Evolutionary conservation across 2,329 filamentous ascomycete genomes (phyloP), one percentile per base, ranked within the genome.

Genomic region (Diaporthe citriasiana): DNA sequence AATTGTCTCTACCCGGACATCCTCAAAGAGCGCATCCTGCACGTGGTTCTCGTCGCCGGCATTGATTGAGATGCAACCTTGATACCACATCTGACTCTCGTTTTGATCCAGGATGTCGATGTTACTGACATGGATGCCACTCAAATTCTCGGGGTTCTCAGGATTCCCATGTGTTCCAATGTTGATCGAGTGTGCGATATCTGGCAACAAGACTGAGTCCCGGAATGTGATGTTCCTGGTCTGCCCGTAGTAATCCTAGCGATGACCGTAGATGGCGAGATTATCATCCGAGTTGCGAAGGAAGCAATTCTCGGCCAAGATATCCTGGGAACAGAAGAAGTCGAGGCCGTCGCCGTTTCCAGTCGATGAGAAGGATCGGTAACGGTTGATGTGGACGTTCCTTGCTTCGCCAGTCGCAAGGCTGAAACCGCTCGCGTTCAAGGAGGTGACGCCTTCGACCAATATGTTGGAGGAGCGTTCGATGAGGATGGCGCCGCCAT

Each of bases 111-210:
- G 75, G 60, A 84, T 81, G 74, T 84, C 82, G 47, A 83, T 78
- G 17, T 83, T 81, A n/a, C 76, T 76, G 70, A 84, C 78, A 0
- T 57, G 73, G 7, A 83, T 75, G 33, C 76, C 77, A 25, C 76
- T 75, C 53, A 81, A 78, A 0, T 78, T 82, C 77, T 84, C 82
- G 0, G 82, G 81, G 12, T 76, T 76, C 10, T 73, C 77, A 0
- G 81, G 76, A 55, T 83, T 82, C 2, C 82, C 82, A 57, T 83
- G 82, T 15, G 82, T 83, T 0, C 82, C 82, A 15, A 83, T 80
- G 5, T 83, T 80, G 51, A 83, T 80, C 0, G 82, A 78, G 63
- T 83, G 82, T 0, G 82, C 82, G 60, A 81, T 76, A 45, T 83
- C 82, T 0, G 82, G 78, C 56, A 79, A 76, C 9, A 83, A 74